Evolutionary conservation across 1,139 yeast species (phyloP), one percentile per base, ranked within the genome.

Genomic region (Arxiozyma bovina): DNA sequence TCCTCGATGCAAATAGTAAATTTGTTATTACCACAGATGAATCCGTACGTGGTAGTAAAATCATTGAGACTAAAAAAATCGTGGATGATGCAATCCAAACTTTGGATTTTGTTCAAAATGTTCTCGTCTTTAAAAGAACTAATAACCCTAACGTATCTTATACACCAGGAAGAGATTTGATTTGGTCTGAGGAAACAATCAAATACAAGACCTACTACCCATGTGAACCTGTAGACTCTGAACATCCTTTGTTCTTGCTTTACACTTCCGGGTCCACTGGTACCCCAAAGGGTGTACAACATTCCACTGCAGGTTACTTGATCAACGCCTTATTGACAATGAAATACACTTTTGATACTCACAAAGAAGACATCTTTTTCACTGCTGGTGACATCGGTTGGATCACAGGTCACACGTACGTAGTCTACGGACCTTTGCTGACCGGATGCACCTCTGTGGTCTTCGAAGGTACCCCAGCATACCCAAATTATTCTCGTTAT

Each of bases 231-330:
- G 96, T 91, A 55, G 81, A 83, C 71, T 75, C 96, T 42, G 98
- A 91, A 75, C 96, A 91, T 74, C 97, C 98, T 53, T 78, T 91
- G 64, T 91, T 91, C 77, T 78, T 91, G 76, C 82, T 91, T 61
- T 91, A 91, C 75, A 91, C 98, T 54, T 89, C 97, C 23, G 98
- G 98, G 55, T 89, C 97, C 41, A 91, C 98, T 45, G 98, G 98
- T 61, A 83, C 94, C 63, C 98, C 98, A 71, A 91, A 91, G 79
- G 98, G 98, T 73, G 96, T 91, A 58, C 95, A 89, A 64, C 94
- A 87, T 70, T 77, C 83, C 50, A 85, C 93, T 52, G 94, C 90
- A 11, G 95, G 94, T 53, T 87, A 85, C 67, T 73, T 87, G 58
- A 74, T 87, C 57, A 88, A 87, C 51, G 90, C 94, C 2, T 65